These are phyloP conservation scores for Candida gorgasii DNA, from an alignment of 805 yeast genomes.

Conservation along the genomic window DNA sequence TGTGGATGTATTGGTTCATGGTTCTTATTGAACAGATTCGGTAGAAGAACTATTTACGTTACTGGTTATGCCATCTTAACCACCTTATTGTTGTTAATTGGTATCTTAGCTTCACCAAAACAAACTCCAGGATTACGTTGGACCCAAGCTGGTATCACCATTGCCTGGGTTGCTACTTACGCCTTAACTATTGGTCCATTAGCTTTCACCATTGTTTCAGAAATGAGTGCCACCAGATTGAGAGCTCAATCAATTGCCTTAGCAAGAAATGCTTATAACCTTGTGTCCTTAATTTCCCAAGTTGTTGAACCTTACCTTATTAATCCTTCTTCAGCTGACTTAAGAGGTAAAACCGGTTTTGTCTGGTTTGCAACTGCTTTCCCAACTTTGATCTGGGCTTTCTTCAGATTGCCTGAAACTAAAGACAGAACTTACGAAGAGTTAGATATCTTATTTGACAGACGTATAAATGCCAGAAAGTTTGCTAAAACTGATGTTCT, in stretches of 20 bases:
- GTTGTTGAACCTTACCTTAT: constrained; percentile 50
- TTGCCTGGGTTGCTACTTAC: constrained; percentile 28
- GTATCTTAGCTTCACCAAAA: constrained; percentile 27
- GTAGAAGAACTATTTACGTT: constrained; percentile 40
- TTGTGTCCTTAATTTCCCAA: constrained; percentile 32
- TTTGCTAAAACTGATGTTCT: constrained; percentile 19
- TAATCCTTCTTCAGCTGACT: constrained; percentile 46
- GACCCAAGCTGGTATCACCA: constrained; percentile 26
- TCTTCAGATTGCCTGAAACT: constrained; percentile 37
- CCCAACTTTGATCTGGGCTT: constrained; percentile 20
- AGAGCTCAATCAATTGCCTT: constrained; percentile 43
- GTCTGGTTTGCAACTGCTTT: constrained; percentile 42
- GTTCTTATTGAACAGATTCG: constrained; percentile 32
- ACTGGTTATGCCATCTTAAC: constrained; percentile 37
- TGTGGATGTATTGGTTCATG: constrained; percentile 30
- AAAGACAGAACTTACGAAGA: constrained; percentile 39
- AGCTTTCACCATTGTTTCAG: constrained; percentile 39
- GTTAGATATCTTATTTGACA: constrained; percentile 35
- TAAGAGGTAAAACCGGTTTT: constrained; percentile 52
- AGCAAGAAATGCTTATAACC: constrained; percentile 28
- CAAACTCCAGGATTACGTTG: constrained; percentile 19
- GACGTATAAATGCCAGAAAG: constrained; percentile 19
- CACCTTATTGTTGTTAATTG: constrained; percentile 40
- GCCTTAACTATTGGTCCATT: constrained; percentile 45
- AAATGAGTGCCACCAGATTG: constrained; percentile 39